Percentiles rank a stretch among this genome's conserved stretches.
phyloP scores from a whole-genome alignment of 352 stramenopile genomes.

The Blastocystis sp. region DNA sequence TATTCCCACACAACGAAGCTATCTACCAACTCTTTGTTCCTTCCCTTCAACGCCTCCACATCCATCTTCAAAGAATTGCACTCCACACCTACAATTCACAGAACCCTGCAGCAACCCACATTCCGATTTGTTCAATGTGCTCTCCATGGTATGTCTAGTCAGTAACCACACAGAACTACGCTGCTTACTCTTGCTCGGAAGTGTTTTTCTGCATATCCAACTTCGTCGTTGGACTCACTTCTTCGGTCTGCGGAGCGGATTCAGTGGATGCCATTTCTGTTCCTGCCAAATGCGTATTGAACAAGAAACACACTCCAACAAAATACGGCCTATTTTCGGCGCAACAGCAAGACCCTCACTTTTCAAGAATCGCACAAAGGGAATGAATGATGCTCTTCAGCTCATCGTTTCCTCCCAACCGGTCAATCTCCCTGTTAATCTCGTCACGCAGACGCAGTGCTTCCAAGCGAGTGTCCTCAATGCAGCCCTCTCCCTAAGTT shows the following conservation, averaged over 20 bases:
- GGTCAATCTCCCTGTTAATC: slow-evolving; percentile 70
- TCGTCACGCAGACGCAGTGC: slow-evolving; percentile 63
- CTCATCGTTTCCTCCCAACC: slow-evolving; percentile 70
- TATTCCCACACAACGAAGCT: slow-evolving; percentile 29
- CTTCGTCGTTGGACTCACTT: not conserved
- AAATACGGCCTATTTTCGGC: not conserved
- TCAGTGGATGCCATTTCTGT: not conserved
- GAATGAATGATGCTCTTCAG: slow-evolving; percentile 68
- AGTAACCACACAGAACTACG: not conserved
- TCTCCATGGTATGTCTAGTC: not conserved
- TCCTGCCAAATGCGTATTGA: not conserved
- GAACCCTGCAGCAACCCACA: not conserved
- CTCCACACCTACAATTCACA: slow-evolving; percentile 32
- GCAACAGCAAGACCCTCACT: not conserved
- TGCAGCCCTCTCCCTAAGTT: slow-evolving; percentile 63
- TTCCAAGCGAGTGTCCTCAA: slow-evolving; percentile 71
- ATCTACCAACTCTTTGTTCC: slow-evolving; percentile 34
- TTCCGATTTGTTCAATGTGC: not conserved
- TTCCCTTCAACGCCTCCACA: slow-evolving; percentile 2
- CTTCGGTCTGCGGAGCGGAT: not conserved
- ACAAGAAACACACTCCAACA: not conserved
- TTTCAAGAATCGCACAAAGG: slow-evolving; percentile 24
- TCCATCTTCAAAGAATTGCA: slow-evolving; percentile 42
- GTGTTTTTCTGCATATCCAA: not conserved
- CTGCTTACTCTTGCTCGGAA: not conserved